Conservation (phyloP, 768 basidiomycete species). For the Suillus americanus region DNA sequence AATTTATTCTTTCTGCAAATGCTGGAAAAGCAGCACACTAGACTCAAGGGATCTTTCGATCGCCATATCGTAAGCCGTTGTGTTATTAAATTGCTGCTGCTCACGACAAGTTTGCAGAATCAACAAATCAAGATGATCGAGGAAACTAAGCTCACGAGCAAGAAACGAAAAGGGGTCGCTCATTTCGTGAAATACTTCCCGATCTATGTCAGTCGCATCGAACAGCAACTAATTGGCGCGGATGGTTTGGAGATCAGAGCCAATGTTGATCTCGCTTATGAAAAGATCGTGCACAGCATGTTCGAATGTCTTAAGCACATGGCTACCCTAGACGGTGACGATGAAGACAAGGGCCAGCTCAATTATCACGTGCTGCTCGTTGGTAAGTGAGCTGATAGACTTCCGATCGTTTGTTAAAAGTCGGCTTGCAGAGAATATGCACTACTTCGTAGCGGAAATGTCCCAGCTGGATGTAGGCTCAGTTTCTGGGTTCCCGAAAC, state of each 20-base stretch:
- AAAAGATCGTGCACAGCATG: conserved; percentile 85
- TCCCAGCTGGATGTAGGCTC: conserved; percentile 67
- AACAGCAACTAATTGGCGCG: conserved; percentile 77
- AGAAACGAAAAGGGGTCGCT: conserved; percentile 89
- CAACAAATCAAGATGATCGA: conserved; percentile 89
- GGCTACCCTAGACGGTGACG: conserved; percentile 92
- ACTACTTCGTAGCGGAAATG: conserved; percentile 85
- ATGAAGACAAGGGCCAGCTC: conserved; percentile 94
- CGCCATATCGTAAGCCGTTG: conserved; percentile 60
- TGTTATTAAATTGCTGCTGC: conserved; percentile 6
- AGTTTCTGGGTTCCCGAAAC: conserved; percentile 59
- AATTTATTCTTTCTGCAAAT: conserved; percentile 72
- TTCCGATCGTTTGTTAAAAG: background rate
- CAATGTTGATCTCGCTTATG: conserved; percentile 80
- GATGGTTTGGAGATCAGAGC: conserved; percentile 76
- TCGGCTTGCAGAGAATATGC: conserved; percentile 82
- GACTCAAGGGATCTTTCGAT: conserved; percentile 75
- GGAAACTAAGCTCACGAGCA: conserved; percentile 86
- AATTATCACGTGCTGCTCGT: conserved; percentile 96
- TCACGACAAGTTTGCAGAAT: conserved; percentile 44
- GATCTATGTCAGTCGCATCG: conserved; percentile 78
- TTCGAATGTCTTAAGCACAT: conserved; percentile 93
- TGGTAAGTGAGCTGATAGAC: conserved; percentile 52
- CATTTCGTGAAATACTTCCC: conserved; percentile 95
- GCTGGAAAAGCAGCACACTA: conserved; percentile 80